Evolutionary conservation across 225 moss, liverwort and hornwort genomes (phyloP).

Genomic region (Pleurozium schreberi): DNA sequence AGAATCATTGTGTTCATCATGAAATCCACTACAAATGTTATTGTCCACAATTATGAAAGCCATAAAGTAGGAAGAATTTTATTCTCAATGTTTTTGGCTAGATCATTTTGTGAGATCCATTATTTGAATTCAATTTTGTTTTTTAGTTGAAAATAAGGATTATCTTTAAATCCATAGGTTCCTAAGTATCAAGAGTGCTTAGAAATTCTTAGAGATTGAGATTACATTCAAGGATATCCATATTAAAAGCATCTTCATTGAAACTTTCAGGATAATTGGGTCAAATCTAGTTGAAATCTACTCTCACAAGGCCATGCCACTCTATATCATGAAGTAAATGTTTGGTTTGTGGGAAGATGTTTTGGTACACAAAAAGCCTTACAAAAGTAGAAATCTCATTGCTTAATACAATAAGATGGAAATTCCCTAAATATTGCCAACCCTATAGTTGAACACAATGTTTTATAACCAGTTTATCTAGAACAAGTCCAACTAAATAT

Average conservation of each 20-base stretch:
- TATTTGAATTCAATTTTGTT: no score
- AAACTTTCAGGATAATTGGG: not conserved
- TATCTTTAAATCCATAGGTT: not conserved
- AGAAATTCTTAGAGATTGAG: not conserved
- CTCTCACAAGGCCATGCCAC: rapidly evolving
- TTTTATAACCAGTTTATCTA: not conserved
- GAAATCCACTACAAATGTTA: no score
- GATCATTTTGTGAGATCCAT: no score
- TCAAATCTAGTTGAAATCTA: not conserved
- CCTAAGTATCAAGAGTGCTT: not conserved
- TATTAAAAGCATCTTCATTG: not conserved
- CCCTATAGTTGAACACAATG: rapidly evolving
- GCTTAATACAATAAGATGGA: not conserved
- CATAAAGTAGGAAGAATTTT: no score
- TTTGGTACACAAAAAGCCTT: no score
- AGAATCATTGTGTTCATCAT: no score
- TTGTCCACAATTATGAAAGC: no score
- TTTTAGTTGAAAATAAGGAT: no score
- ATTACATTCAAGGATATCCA: not conserved
- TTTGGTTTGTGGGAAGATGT: not conserved
- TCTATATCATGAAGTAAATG: not conserved
- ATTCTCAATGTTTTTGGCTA: no score
- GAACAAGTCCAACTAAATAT: not conserved
- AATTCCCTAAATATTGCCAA: not conserved
- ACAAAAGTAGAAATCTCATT: rapidly evolving